Conservation (phyloP, 306 rosid species). For the Quercus berberidifolia region DNA sequence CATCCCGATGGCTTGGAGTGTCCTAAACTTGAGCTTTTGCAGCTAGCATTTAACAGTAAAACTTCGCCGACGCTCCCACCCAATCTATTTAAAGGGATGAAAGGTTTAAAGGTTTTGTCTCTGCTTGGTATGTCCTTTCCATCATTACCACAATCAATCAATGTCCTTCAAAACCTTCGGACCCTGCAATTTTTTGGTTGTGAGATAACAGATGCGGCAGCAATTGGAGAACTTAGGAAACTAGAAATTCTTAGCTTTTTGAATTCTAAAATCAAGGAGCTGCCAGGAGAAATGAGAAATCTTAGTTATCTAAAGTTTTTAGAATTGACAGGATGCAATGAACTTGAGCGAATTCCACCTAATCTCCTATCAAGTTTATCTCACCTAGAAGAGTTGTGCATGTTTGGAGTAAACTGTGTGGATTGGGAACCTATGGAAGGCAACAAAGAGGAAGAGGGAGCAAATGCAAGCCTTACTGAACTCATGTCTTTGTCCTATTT, state of each 20-base stretch:
- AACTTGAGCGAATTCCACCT: not conserved
- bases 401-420: too few species aligned
- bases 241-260: not conserved
- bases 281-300: not conserved
- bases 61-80: not conserved
- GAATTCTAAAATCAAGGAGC: fast-evolving
- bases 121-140: not conserved
- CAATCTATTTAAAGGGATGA: not conserved
- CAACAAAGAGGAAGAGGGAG: not conserved
- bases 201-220: not conserved
- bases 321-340: fast-evolving
- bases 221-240: not conserved
- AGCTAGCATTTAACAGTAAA: not conserved
- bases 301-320: not conserved
- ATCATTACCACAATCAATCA: not conserved
- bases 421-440: too few species aligned
- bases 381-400: not conserved
- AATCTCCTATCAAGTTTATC: not conserved
- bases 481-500: conserved; percentile 5
- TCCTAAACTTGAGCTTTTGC: not conserved
- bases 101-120: not conserved
- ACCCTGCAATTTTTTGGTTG: not conserved
- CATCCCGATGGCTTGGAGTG: not conserved
- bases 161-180: not conserved
- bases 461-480: conserved; percentile 14